A percentile compares a stretch with the other conserved stretches of the same genome.
Evolutionary conservation across 345 rosid genomes (phyloP).

Genomic region (Arabis hirsuta): DNA sequence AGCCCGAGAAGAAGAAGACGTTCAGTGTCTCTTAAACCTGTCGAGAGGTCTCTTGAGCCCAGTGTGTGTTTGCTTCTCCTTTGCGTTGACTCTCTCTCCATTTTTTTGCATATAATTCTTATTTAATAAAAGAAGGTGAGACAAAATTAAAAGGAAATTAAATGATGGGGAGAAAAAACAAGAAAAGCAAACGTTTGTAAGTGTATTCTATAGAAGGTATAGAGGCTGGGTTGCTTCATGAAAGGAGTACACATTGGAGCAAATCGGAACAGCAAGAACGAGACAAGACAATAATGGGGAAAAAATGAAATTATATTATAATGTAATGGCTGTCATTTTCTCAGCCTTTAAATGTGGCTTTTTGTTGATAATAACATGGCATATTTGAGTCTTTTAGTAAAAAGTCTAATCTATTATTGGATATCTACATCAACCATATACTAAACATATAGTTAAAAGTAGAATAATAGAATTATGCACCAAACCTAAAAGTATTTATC

Average conservation of each 20-base stretch:
- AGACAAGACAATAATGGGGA: constrained; percentile 34
- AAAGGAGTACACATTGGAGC: constrained; percentile 30
- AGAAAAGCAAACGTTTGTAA: background rate
- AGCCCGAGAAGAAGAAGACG: constrained; percentile 43
- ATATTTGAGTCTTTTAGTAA: constrained; percentile 43
- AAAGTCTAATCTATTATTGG: constrained; percentile 40
- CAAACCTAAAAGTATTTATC: constrained; percentile 37
- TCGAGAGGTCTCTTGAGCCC: constrained; percentile 48
- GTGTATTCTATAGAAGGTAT: constrained; percentile 29
- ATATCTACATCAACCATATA: constrained; percentile 40
- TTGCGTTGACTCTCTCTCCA: constrained; percentile 36
- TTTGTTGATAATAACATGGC: constrained; percentile 45
- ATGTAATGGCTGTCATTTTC: constrained; percentile 47
- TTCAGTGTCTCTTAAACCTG: constrained; percentile 38
- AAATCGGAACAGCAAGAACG: constrained; percentile 26
- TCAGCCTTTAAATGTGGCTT: constrained; percentile 47
- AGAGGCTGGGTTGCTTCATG: constrained; percentile 31
- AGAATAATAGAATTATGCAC: constrained; percentile 28
- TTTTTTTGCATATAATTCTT: background rate
- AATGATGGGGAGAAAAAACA: background rate
- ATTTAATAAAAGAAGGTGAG: background rate
- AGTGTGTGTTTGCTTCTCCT: constrained; percentile 38
- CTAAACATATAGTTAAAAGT: constrained; percentile 25
- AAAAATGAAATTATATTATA: constrained; percentile 26
- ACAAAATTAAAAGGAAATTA: background rate